phyloP scores from a whole-genome alignment of 2,329 filamentous ascomycete genomes.

The Rhynchosporium secalis region DNA sequence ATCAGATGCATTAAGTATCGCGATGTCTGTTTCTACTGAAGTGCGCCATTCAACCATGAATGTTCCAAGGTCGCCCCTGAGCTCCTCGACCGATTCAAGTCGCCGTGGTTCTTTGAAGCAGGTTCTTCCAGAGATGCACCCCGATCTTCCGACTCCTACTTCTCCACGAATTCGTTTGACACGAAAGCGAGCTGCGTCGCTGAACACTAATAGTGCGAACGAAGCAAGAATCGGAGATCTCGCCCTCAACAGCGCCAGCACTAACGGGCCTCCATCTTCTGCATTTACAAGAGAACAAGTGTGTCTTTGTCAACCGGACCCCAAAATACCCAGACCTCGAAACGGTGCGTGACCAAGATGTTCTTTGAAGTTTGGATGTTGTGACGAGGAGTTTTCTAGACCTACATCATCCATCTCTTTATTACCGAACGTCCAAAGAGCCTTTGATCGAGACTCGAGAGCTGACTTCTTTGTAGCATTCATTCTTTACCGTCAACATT shows the following conservation, averaged over 20 bases:
- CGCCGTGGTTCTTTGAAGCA: constrained; percentile 32
- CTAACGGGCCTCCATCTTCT: constrained; percentile 28
- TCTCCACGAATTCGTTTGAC: constrained; percentile 37
- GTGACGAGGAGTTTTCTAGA: constrained; percentile 27
- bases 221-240: constrained; percentile 36
- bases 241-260: constrained; percentile 34
- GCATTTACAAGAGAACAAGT: constrained; percentile 46
- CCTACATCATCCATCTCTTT: constrained; percentile 27
- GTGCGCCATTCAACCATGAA: constrained; percentile 26
- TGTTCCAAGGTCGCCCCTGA: constrained; percentile 33
- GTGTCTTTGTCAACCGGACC: constrained; percentile 69
- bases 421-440: constrained; percentile 24
- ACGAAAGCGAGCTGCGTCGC: constrained; percentile 39
- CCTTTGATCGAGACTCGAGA: constrained; percentile 37
- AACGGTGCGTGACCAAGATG: constrained; percentile 57
- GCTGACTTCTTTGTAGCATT: constrained; percentile 66
- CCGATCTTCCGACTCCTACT: constrained; percentile 30
- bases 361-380: constrained; percentile 27
- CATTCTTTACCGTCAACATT: constrained; percentile 93
- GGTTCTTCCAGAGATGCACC: constrained; percentile 31
- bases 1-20: constrained; percentile 21
- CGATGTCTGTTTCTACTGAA: constrained; percentile 33
- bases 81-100: constrained; percentile 37
- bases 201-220: constrained; percentile 35
- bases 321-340: constrained; percentile 68